Evolutionary conservation across 2,329 filamentous ascomycete species (phyloP).

Genomic region (Colletotrichum horii): DNA sequence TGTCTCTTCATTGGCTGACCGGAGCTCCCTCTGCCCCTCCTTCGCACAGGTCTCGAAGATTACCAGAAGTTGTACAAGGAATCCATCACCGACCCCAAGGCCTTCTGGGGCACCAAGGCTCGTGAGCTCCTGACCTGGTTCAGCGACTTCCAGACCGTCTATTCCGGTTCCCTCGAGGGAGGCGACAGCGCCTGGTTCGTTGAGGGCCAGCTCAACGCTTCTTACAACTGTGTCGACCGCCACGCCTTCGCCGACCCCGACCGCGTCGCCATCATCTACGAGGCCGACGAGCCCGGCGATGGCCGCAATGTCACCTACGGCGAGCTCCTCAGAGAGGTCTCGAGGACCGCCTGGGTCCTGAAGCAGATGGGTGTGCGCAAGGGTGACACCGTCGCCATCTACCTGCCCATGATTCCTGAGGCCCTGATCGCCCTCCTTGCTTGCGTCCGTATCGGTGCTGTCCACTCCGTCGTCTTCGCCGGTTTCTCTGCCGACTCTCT

Average conservation of each 20-base stretch:
- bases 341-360: conserved; percentile 82
- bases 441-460: conserved; percentile 88
- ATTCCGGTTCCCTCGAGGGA: conserved; percentile 73
- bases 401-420: conserved; percentile 98
- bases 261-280: conserved; percentile 96
- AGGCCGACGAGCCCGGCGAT: conserved; percentile 88
- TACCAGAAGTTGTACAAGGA: conserved; percentile 75
- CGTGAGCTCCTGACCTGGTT: conserved; percentile 92
- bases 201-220: conserved; percentile 92
- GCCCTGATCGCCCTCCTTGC: conserved; percentile 90
- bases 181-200: conserved; percentile 95
- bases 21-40: conserved; percentile 9
- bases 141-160: conserved; percentile 89
- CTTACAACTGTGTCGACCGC: conserved; percentile 96
- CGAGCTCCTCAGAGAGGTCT: conserved; percentile 92
- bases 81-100: conserved; percentile 86
- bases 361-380: conserved; percentile 97
- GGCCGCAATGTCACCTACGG: conserved; percentile 91
- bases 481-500: conserved; percentile 97
- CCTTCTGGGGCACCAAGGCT: conserved; percentile 88
- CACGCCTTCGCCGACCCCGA: conserved; percentile 95
- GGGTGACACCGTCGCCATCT: conserved; percentile 96
- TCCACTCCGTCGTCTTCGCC: conserved; percentile 97
- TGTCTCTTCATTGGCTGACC: conserved; percentile 12
- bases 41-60: conserved; percentile 61